Percentiles rank a stretch among this genome's conserved stretches.
phyloP scores from a whole-genome alignment of 2,329 filamentous ascomycete species.

The Metarhizium anisopliae region DNA sequence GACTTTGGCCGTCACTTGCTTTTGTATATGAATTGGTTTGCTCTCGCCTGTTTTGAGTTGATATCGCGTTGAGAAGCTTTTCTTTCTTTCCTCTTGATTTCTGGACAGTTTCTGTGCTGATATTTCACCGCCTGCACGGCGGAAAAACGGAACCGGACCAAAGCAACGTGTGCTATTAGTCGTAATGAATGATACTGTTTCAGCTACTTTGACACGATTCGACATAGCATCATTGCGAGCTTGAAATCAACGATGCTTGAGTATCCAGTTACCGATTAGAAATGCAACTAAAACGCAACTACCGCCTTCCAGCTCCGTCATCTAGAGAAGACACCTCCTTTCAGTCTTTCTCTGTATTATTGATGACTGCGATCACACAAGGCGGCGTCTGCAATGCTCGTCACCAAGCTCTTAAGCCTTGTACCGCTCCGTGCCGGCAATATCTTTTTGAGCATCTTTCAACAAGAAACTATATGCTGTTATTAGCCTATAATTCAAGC shows the following conservation, averaged over 20 bases:
- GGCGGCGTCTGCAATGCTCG: background rate
- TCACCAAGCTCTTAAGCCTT: conserved; percentile 41
- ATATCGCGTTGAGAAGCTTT: too few relatives aligned
- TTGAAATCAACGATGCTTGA: background rate
- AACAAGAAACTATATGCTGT: conserved; percentile 61
- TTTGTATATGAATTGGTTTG: too few relatives aligned
- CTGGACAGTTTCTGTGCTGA: background rate
- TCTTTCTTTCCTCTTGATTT: background rate
- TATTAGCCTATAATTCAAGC: background rate
- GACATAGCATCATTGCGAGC: background rate
- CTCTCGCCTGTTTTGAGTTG: too few relatives aligned
- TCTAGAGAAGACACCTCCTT: background rate
- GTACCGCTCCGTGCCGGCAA: conserved; percentile 56
- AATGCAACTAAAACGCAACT: background rate
- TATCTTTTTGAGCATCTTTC: conserved; percentile 75
- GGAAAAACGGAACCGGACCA: background rate
- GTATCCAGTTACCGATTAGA: background rate
- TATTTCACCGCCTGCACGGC: background rate
- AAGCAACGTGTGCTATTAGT: background rate
- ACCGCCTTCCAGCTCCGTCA: background rate
- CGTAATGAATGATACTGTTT: background rate
- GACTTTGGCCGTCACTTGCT: background rate
- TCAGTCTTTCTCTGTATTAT: background rate
- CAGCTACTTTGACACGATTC: background rate
- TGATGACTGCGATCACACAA: background rate